Percentiles rank a stretch among this genome's conserved stretches.
Conservation (phyloP, 768 basidiomycete genomes). For the Boletus speciosus region DNA sequence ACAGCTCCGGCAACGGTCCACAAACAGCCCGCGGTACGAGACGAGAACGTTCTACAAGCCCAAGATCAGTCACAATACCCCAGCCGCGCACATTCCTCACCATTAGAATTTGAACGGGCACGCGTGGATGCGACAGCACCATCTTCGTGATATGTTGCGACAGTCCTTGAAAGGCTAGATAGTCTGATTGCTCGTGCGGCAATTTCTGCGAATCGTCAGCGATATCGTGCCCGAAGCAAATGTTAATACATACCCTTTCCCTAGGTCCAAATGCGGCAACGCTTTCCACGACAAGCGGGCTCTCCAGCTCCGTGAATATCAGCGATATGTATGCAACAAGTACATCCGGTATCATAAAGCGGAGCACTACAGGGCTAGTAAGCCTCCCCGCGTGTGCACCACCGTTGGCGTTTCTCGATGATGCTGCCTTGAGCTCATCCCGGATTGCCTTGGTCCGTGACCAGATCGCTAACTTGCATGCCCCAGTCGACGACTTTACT, state of each 20-base stretch:
- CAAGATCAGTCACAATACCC: constrained; percentile 1
- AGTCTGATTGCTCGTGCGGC: constrained; percentile 69
- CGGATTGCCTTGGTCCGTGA: constrained; percentile 28
- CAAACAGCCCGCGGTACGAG: constrained; percentile 60
- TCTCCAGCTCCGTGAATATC: constrained; percentile 34
- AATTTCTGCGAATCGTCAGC: constrained; percentile 44
- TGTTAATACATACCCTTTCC: constrained; percentile 48
- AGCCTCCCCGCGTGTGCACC: constrained; percentile 11
- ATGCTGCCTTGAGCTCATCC: constrained; percentile 7
- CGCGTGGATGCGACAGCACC: constrained; percentile 50
- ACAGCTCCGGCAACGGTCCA: constrained; percentile 57
- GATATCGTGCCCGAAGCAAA: neutral
- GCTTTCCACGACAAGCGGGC: constrained; percentile 53
- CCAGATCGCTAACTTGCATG: constrained; percentile 54
- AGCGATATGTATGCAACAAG: constrained; percentile 62
- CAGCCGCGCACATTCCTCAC: constrained; percentile 28
- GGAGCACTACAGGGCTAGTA: constrained; percentile 40
- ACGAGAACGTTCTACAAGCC: constrained; percentile 44
- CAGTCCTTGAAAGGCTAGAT: constrained; percentile 57
- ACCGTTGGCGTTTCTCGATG: neutral
- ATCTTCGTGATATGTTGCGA: constrained; percentile 65
- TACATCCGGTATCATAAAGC: constrained; percentile 63
- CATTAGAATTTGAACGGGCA: constrained; percentile 51
- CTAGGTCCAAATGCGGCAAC: constrained; percentile 70
- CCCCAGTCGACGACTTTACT: neutral